Percentiles rank a stretch among this genome's conserved stretches.
phyloP scores from a whole-genome alignment of 163 green algal genomes.

The Scenedesmus sp. region DNA sequence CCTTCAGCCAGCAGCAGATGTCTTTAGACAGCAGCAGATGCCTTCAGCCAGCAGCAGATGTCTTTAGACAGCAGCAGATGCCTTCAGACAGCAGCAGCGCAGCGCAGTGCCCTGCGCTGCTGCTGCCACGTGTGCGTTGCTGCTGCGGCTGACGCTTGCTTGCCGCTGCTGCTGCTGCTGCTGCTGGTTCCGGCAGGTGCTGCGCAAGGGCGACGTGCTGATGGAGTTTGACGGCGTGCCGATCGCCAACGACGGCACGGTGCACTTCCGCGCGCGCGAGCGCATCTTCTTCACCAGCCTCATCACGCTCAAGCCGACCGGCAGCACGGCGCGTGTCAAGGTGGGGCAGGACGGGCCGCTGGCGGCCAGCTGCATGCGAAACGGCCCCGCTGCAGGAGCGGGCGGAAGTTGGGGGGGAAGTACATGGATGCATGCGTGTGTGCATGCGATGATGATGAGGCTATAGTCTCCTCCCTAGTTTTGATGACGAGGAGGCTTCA shows the following conservation, averaged over 20 bases:
- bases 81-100: too few species aligned
- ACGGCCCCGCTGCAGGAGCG: too few species aligned
- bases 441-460: too few species aligned
- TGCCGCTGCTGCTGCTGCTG: not conserved
- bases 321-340: conserved; percentile 60
- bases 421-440: too few species aligned
- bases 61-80: too few species aligned
- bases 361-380: not conserved
- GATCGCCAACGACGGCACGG: conserved; percentile 75
- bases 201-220: conserved; percentile 74
- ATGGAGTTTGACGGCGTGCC: conserved; percentile 75
- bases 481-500: too few species aligned
- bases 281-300: conserved; percentile 80
- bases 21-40: too few species aligned
- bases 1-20: too few species aligned
- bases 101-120: too few species aligned
- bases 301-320: conserved; percentile 71
- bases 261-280: conserved; percentile 73
- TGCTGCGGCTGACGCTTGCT: not conserved
- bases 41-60: too few species aligned
- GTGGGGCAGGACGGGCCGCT: conserved; percentile 12
- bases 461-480: too few species aligned
- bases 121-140: not conserved
- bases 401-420: too few species aligned
- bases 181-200: conserved; percentile 56